Evolutionary conservation across 768 basidiomycete genomes (phyloP).

Genomic region (Agaricus subrufescens): DNA sequence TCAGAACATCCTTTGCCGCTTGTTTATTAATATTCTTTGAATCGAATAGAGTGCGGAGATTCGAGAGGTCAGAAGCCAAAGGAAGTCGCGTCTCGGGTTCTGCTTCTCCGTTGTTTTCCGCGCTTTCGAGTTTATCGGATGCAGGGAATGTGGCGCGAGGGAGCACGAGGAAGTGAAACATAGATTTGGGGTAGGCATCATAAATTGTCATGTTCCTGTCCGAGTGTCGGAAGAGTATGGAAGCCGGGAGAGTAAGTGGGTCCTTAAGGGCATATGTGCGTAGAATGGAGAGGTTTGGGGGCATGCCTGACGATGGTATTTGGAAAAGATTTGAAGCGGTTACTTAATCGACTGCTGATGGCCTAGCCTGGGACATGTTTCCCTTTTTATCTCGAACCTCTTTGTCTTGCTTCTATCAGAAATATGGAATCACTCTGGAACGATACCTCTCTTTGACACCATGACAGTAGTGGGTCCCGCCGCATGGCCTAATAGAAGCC

Average conservation of each 20-base stretch:
- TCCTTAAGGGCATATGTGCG: conserved; percentile 55
- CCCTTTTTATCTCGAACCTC: too few relatives aligned
- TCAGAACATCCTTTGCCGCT: conserved; percentile 49
- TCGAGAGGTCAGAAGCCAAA: conserved; percentile 36
- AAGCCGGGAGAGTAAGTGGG: conserved; percentile 50
- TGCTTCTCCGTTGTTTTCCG: conserved; percentile 11
- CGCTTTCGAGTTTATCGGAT: neutral
- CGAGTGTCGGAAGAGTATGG: conserved; percentile 55
- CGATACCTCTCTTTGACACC: neutral
- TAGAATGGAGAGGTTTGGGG: conserved; percentile 45
- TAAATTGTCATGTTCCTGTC: conserved; percentile 58
- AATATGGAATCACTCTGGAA: too few relatives aligned
- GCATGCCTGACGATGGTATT: too few relatives aligned
- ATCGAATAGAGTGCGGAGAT: conserved; percentile 51
- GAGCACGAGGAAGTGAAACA: conserved; percentile 86
- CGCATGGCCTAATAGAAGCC: neutral
- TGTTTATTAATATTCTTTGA: conserved; percentile 36
- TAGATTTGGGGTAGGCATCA: conserved; percentile 78
- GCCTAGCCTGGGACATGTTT: too few relatives aligned
- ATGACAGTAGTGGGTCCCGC: neutral
- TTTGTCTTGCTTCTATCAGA: neutral
- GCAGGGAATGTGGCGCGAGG: conserved; percentile 42
- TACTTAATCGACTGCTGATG: too few relatives aligned
- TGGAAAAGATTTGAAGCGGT: too few relatives aligned
- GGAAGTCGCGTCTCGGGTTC: conserved; percentile 12